These are phyloP conservation scores for Nepenthes alata DNA, from an alignment of 179 eudicot species.

Conservation along the genomic window DNA sequence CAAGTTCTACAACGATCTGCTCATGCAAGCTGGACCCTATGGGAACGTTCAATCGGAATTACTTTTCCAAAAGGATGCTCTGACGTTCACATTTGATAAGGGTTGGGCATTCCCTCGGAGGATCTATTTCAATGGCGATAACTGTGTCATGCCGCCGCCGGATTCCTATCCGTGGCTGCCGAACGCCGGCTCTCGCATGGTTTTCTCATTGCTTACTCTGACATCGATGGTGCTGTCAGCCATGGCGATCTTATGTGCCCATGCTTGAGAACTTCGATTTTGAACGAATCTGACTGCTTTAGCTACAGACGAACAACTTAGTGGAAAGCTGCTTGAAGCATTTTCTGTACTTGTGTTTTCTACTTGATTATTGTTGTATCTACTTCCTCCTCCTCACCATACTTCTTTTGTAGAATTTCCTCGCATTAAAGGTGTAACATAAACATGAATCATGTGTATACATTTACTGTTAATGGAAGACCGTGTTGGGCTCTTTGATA, in stretches of 20 bases:
- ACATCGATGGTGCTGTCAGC: slow-evolving; percentile 18
- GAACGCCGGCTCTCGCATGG: slow-evolving; percentile 18
- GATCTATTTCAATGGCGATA: slow-evolving; percentile 66
- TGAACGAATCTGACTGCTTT: too few species aligned
- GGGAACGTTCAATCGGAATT: slow-evolving; percentile 70
- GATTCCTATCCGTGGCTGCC: slow-evolving; percentile 60
- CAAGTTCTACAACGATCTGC: slow-evolving; percentile 50
- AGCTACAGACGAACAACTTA: too few species aligned
- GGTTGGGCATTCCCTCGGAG: slow-evolving; percentile 78
- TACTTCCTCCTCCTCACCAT: too few species aligned
- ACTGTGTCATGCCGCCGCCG: slow-evolving; percentile 74
- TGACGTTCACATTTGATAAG: slow-evolving; percentile 49
- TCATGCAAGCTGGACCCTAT: slow-evolving; percentile 44
- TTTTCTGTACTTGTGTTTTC: too few species aligned
- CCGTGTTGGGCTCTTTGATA: too few species aligned
- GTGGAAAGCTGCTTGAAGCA: too few species aligned
- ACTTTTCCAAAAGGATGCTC: slow-evolving; percentile 43
- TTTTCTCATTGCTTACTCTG: slow-evolving; percentile 13
- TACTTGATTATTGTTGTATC: too few species aligned
- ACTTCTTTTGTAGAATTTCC: too few species aligned
- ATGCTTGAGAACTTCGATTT: slow-evolving; percentile 10
- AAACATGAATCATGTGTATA: too few species aligned
- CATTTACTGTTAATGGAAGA: too few species aligned
- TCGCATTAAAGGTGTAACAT: too few species aligned
- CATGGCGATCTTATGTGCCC: slow-evolving; percentile 16